Evolutionary conservation across 352 stramenopile species (phyloP).

Genomic region (Saprolegnia diclina): DNA sequence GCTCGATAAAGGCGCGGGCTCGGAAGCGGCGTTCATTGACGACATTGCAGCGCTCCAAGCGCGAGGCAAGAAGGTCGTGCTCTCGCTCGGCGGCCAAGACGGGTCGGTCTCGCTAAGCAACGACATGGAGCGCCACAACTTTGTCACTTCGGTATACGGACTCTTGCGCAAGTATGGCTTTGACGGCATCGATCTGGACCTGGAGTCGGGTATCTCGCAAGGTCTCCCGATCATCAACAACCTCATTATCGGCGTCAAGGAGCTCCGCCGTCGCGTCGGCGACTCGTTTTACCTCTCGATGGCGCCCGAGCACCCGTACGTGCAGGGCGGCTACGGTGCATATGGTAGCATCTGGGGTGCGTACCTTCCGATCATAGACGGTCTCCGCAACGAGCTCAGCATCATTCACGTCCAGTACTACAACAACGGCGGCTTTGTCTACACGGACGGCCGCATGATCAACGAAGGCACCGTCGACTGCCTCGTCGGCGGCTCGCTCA

Average conservation of each 20-base stretch:
- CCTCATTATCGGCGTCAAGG: slow-evolving; percentile 23
- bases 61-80: slow-evolving; percentile 12
- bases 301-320: slow-evolving; percentile 26
- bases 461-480: slow-evolving; percentile 24
- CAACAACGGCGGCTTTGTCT: slow-evolving; percentile 23
- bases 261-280: slow-evolving; percentile 16
- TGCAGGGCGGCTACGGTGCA: slow-evolving; percentile 13
- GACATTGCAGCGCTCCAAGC: slow-evolving; percentile 17
- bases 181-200: slow-evolving; percentile 26
- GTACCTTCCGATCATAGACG: slow-evolving; percentile 25
- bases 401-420: slow-evolving; percentile 27
- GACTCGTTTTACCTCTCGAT: slow-evolving; percentile 24
- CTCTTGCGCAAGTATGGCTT: slow-evolving; percentile 21
- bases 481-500: slow-evolving; percentile 20
- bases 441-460: slow-evolving; percentile 23
- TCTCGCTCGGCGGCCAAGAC: slow-evolving; percentile 20
- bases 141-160: not conserved
- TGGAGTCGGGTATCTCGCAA: slow-evolving; percentile 8
- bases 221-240: slow-evolving; percentile 17
- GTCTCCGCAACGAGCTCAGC: slow-evolving; percentile 21
- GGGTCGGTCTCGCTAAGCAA: slow-evolving; percentile 4
- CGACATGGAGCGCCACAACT: slow-evolving; percentile 1
- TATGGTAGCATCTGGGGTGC: slow-evolving; percentile 22
- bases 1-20: slow-evolving; percentile 1
- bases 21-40: slow-evolving; percentile 11